Conservation (phyloP, 805 yeast genomes). For the Debaryomyces tyrocola region DNA sequence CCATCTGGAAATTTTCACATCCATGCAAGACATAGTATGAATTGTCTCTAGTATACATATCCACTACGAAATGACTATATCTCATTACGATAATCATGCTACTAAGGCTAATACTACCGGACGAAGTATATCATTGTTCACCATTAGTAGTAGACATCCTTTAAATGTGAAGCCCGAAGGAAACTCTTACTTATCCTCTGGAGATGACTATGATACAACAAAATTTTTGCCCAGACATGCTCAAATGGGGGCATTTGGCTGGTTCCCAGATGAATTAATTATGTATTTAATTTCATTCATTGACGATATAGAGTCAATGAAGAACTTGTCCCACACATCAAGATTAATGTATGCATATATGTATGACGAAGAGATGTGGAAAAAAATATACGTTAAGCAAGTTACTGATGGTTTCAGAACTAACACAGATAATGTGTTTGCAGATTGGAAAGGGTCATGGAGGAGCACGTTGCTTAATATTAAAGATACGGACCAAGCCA, state of each 20-base stretch:
- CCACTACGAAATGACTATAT: background rate
- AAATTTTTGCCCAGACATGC: constrained; percentile 8
- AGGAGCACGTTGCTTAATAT: constrained; percentile 54
- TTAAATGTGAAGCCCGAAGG: constrained; percentile 77
- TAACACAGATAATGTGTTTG: constrained; percentile 8
- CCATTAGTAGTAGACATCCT: constrained; percentile 56
- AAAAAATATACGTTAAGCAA: constrained; percentile 45
- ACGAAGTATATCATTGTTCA: constrained; percentile 9
- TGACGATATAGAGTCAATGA: constrained; percentile 47
- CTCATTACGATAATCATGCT: background rate
- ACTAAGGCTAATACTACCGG: background rate
- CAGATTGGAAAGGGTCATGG: constrained; percentile 83
- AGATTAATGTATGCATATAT: constrained; percentile 69
- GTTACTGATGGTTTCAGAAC: constrained; percentile 5
- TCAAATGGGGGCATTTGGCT: constrained; percentile 54
- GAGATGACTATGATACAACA: constrained; percentile 8
- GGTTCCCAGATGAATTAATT: constrained; percentile 64
- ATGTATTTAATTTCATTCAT: constrained; percentile 52
- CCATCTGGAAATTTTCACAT: background rate
- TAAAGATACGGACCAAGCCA: constrained; percentile 36
- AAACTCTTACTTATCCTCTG: constrained; percentile 48
- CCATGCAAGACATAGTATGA: background rate
- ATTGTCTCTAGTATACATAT: background rate
- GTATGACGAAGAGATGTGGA: constrained; percentile 83
- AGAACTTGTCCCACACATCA: constrained; percentile 57